Percentiles rank a stretch among this genome's conserved stretches.
phyloP scores from a whole-genome alignment of 2,329 filamentous ascomycete genomes.

The Berkeleyomyces basicola region DNA sequence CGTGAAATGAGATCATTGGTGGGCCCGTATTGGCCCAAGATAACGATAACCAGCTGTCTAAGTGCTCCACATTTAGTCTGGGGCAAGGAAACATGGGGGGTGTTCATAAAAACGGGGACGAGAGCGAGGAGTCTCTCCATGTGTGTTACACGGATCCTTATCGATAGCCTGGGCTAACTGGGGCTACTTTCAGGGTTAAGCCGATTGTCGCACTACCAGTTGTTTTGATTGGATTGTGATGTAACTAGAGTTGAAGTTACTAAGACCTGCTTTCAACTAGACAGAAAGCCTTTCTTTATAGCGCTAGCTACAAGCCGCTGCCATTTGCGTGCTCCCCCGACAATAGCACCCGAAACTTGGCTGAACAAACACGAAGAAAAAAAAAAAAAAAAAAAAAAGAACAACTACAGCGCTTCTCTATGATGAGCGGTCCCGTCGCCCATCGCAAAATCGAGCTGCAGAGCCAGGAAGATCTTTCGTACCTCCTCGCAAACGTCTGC shows the following conservation, averaged over 20 bases:
- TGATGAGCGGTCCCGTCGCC: slow-evolving; percentile 24
- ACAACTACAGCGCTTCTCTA: neutral
- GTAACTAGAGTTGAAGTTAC: too few species aligned
- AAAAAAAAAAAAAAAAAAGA: too few species aligned
- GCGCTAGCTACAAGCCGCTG: too few species aligned
- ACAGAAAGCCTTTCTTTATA: too few species aligned
- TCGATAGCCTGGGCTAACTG: neutral
- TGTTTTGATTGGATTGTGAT: neutral
- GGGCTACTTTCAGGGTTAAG: neutral
- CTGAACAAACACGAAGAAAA: too few species aligned
- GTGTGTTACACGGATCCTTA: neutral
- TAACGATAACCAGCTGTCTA: neutral
- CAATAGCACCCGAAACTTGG: too few species aligned
- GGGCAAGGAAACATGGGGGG: neutral
- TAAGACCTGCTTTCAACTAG: too few species aligned
- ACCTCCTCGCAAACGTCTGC: slow-evolving; percentile 53
- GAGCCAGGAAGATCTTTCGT: slow-evolving; percentile 53
- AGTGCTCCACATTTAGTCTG: neutral
- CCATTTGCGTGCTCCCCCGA: too few species aligned
- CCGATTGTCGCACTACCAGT: neutral
- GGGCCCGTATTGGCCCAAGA: neutral
- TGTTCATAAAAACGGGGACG: neutral
- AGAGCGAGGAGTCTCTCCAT: neutral
- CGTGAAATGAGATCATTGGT: slow-evolving; percentile 3
- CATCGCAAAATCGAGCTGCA: slow-evolving; percentile 70